Conservation (phyloP, 352 stramenopile genomes). For the Pythium monospermum region DNA sequence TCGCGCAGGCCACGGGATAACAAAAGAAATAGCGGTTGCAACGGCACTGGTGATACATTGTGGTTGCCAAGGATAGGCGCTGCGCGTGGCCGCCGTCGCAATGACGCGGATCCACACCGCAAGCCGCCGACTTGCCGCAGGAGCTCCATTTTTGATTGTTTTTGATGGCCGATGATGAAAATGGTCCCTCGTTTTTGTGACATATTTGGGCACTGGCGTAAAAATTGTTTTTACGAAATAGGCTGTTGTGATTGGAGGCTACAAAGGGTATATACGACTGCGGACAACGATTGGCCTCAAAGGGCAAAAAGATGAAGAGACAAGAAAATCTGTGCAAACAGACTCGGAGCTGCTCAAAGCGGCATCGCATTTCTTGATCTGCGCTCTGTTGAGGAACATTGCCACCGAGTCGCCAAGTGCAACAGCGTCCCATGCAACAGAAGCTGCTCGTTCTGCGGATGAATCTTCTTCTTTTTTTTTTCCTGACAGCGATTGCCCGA, state of each 20-base stretch:
- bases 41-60: too few relatives aligned
- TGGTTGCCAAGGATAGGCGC: too few relatives aligned
- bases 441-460: too few relatives aligned
- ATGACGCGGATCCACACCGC: background rate
- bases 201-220: conserved; percentile 8
- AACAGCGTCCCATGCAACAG: too few relatives aligned
- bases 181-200: conserved; percentile 18
- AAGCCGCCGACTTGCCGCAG: background rate
- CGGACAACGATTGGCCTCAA: conserved; percentile 13
- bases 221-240: conserved; percentile 7
- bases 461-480: too few relatives aligned
- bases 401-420: too few relatives aligned
- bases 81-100: background rate
- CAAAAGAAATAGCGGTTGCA: background rate
- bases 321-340: too few relatives aligned
- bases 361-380: too few relatives aligned
- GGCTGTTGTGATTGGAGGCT: conserved; percentile 7
- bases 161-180: background rate
- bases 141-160: conserved; percentile 3
- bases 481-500: conserved; percentile 7
- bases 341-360: too few relatives aligned
- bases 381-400: too few relatives aligned
- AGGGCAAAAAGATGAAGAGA: background rate
- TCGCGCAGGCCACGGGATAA: conserved; percentile 34
- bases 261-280: conserved; percentile 8